Evolutionary conservation across 352 stramenopile species (phyloP).

Genomic region (Pythium aristosporum): DNA sequence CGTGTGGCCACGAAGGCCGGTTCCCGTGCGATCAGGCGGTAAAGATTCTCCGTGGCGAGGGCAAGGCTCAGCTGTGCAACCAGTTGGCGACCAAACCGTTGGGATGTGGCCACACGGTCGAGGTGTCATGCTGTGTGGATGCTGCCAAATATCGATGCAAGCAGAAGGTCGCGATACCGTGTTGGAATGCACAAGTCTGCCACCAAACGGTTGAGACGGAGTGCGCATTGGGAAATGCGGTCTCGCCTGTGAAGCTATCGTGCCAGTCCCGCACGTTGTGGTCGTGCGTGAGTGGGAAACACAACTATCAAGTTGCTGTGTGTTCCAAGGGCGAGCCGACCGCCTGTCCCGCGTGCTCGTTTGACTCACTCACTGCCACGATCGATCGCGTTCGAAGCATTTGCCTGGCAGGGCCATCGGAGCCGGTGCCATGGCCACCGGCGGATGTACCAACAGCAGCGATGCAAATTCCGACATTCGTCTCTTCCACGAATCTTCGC

Average conservation of each 20-base stretch:
- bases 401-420: not conserved
- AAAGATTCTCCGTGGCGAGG: slow-evolving; percentile 33
- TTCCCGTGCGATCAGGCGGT: slow-evolving; percentile 54
- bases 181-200: slow-evolving; percentile 59
- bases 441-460: not conserved
- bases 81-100: slow-evolving; percentile 30
- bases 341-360: slow-evolving; percentile 53
- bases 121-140: slow-evolving; percentile 41
- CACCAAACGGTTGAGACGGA: slow-evolving; percentile 30
- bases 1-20: slow-evolving; percentile 59
- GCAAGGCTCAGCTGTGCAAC: slow-evolving; percentile 12
- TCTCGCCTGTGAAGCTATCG: slow-evolving; percentile 22
- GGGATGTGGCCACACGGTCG: slow-evolving; percentile 42
- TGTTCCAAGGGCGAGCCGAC: slow-evolving; percentile 52
- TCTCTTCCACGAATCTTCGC: slow-evolving; percentile 27
- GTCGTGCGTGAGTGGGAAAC: slow-evolving; percentile 34
- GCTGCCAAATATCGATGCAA: slow-evolving; percentile 34
- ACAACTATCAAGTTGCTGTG: slow-evolving; percentile 40
- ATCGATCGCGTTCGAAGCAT: slow-evolving; percentile 22
- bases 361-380: slow-evolving; percentile 25
- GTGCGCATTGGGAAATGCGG: slow-evolving; percentile 18
- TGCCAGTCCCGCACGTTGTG: slow-evolving; percentile 43
- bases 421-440: slow-evolving; percentile 22
- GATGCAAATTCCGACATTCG: slow-evolving; percentile 7
- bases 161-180: slow-evolving; percentile 40